Conservation (phyloP, 306 rosid genomes). For the Fragaria ananassa region DNA sequence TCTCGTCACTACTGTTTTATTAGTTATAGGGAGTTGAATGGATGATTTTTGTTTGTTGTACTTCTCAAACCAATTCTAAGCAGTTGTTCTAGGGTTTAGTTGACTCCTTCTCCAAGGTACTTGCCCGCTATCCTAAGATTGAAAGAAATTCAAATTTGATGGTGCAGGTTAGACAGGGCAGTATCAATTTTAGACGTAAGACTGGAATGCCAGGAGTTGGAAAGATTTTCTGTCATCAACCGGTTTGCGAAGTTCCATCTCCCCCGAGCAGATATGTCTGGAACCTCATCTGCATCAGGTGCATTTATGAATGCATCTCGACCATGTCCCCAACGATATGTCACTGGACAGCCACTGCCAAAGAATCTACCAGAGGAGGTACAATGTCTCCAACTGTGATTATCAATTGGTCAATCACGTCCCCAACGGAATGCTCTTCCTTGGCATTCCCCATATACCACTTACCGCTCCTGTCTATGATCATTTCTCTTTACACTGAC, state of each 20-base stretch:
- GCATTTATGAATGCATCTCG: constrained; percentile 16
- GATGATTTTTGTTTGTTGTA: not conserved
- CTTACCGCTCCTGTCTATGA: constrained; percentile 14
- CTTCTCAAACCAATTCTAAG: not conserved
- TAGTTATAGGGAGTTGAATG: not conserved
- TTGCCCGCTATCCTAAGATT: not conserved
- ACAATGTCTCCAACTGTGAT: constrained; percentile 52
- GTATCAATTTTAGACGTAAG: constrained; percentile 39
- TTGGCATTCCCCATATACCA: constrained; percentile 25
- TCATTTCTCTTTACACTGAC: constrained; percentile 26
- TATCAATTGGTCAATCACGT: constrained; percentile 20
- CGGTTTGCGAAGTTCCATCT: constrained; percentile 59
- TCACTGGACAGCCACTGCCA: constrained; percentile 43
- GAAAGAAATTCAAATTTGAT: constrained; percentile 13
- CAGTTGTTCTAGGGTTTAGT: not conserved
- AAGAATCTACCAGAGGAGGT: constrained; percentile 49
- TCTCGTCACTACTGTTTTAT: not conserved
- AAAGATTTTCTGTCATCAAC: constrained; percentile 51
- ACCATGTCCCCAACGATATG: constrained; percentile 41
- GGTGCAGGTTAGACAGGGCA: constrained; percentile 47
- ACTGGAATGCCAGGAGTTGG: constrained; percentile 55
- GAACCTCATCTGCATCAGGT: constrained; percentile 36
- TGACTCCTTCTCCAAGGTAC: not conserved
- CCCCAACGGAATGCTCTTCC: constrained; percentile 22
- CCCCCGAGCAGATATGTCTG: constrained; percentile 38